Conservation (phyloP, 106 monocot species). For the Platanthera zijinensis region DNA sequence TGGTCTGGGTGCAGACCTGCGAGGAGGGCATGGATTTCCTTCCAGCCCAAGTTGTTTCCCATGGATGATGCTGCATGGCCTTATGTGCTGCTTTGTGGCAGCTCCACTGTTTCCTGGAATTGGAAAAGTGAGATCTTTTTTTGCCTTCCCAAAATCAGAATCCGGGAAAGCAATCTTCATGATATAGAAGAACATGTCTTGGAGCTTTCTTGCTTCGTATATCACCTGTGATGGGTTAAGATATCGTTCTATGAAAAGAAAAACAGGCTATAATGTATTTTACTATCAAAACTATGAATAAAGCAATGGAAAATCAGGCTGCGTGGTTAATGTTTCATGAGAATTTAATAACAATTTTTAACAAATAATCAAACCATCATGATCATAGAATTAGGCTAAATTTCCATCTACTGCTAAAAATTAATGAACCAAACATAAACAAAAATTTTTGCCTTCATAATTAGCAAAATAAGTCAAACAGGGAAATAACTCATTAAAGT, state of each 20-base stretch:
- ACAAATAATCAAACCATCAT: too few relatives aligned
- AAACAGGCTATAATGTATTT: neutral
- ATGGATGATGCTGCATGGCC: constrained; percentile 15
- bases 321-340: too few relatives aligned
- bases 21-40: neutral
- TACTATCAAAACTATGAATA: too few relatives aligned
- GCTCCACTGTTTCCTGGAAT: constrained; percentile 21
- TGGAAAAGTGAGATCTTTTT: constrained; percentile 32
- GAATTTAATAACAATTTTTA: too few relatives aligned
- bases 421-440: too few relatives aligned
- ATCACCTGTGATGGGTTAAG: constrained; percentile 33
- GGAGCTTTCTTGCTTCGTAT: constrained; percentile 66
- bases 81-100: constrained; percentile 20
- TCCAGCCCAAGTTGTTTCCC: constrained; percentile 32
- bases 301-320: too few relatives aligned
- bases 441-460: too few relatives aligned
- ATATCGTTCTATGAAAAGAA: neutral
- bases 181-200: constrained; percentile 75
- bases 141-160: constrained; percentile 60
- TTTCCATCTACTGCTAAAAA: too few relatives aligned
- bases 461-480: too few relatives aligned
- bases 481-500: too few relatives aligned
- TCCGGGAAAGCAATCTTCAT: constrained; percentile 93
- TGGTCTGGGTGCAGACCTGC: neutral
- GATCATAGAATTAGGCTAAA: too few relatives aligned